A percentile compares a stretch with the other conserved stretches of the same genome.
phyloP scores from a whole-genome alignment of 1,284 basidiomycete genomes.

The Cystobasidium pallidum region DNA sequence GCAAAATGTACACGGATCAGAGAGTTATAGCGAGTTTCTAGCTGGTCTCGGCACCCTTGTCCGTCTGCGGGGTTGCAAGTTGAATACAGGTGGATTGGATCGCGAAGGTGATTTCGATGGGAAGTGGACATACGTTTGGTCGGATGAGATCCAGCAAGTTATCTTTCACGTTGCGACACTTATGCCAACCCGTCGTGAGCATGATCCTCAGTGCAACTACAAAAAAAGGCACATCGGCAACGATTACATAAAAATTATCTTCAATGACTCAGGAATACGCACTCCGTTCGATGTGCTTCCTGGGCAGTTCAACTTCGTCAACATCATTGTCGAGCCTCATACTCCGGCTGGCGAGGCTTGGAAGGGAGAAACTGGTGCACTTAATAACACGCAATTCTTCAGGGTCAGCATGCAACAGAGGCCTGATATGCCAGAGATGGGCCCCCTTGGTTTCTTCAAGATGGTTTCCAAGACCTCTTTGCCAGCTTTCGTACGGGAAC shows the following conservation, averaged over 20 bases:
- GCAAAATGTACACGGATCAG: constrained; percentile 87
- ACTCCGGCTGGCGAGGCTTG: constrained; percentile 62
- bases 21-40: constrained; percentile 90
- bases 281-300: constrained; percentile 89
- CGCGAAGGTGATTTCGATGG: constrained; percentile 82
- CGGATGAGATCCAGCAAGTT: constrained; percentile 95
- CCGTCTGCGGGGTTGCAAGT: constrained; percentile 85
- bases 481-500: constrained; percentile 79
- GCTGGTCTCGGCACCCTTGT: constrained; percentile 86
- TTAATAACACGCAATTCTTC: constrained; percentile 79
- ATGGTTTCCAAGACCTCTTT: constrained; percentile 83
- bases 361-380: constrained; percentile 52
- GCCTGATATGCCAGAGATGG: constrained; percentile 84
- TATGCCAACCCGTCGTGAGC: constrained; percentile 76
- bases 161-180: constrained; percentile 95
- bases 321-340: constrained; percentile 94
- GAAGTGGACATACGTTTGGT: constrained; percentile 92
- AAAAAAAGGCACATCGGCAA: constrained; percentile 96
- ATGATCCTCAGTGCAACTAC: constrained; percentile 71
- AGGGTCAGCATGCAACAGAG: constrained; percentile 78
- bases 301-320: constrained; percentile 96
- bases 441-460: constrained; percentile 87
- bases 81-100: constrained; percentile 72
- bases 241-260: constrained; percentile 91
- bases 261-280: constrained; percentile 88